These are phyloP conservation scores for Aspergillus baeticus DNA, from an alignment of 495 filamentous ascomycete genomes.

Conservation along the genomic window DNA sequence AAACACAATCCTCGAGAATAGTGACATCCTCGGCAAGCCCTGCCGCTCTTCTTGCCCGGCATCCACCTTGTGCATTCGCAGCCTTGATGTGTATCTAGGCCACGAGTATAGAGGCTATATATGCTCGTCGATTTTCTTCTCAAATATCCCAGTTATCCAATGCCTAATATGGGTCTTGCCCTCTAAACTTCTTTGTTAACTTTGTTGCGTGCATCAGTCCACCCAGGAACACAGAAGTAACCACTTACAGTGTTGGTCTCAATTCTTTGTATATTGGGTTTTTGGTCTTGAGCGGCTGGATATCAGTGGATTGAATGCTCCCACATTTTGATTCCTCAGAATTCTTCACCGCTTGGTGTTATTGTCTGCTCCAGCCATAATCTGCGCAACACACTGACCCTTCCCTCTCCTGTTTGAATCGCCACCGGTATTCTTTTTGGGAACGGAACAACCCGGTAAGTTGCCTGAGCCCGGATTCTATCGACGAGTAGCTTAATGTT, in stretches of 20 bases:
- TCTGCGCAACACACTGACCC: neutral
- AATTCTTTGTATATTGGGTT: slow-evolving; percentile 3
- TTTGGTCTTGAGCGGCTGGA: neutral
- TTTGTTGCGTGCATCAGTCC: slow-evolving; percentile 10
- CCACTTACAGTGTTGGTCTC: slow-evolving; percentile 4
- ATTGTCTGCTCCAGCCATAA: neutral
- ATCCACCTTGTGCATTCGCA: slow-evolving; percentile 6
- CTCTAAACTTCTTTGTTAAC: slow-evolving; percentile 5
- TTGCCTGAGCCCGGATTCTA: neutral
- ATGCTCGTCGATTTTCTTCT: neutral
- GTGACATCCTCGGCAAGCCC: neutral
- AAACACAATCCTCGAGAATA: neutral
- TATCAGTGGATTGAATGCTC: neutral
- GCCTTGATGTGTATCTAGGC: slow-evolving; percentile 7
- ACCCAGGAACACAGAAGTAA: neutral
- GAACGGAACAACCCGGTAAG: neutral
- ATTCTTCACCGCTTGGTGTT: neutral
- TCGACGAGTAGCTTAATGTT: neutral
- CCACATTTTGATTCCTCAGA: neutral
- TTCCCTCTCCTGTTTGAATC: neutral
- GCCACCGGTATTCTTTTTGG: neutral
- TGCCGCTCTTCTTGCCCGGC: neutral
- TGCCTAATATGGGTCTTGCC: slow-evolving; percentile 9
- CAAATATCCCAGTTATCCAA: neutral
- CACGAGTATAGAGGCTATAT: neutral